phyloP scores from a whole-genome alignment of 2,329 filamentous ascomycete species.

The Neofusicoccum kwambonambiense region DNA sequence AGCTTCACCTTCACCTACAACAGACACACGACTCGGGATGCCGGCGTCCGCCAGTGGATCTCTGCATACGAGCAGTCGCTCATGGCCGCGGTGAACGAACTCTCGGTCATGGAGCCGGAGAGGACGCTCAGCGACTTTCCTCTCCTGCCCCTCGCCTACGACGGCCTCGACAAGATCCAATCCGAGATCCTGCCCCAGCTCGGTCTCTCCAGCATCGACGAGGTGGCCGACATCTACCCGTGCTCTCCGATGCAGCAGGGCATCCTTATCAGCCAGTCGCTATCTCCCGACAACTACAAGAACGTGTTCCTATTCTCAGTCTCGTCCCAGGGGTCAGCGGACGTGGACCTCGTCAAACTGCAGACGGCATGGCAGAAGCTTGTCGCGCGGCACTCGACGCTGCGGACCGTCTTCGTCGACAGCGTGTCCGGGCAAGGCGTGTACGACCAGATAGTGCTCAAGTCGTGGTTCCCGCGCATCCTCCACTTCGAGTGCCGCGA shows the following conservation, averaged over 20 bases:
- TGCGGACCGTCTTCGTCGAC: constrained; percentile 35
- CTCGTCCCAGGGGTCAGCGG: neutral
- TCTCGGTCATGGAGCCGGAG: neutral
- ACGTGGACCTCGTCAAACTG: constrained; percentile 28
- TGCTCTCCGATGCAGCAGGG: constrained; percentile 17
- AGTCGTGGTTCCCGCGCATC: constrained; percentile 5
- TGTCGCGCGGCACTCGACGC: constrained; percentile 32
- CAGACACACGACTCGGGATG: constrained; percentile 47
- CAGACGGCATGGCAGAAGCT: constrained; percentile 36
- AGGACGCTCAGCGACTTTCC: constrained; percentile 3
- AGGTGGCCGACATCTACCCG: constrained; percentile 7
- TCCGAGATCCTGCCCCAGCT: neutral
- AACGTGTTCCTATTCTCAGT: neutral
- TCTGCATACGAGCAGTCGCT: constrained; percentile 37
- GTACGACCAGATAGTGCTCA: constrained; percentile 32
- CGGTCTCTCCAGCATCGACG: constrained; percentile 23
- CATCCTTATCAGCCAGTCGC: constrained; percentile 5
- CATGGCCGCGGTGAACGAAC: constrained; percentile 27
- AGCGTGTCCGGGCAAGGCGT: constrained; percentile 30
- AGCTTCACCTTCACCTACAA: constrained; percentile 54
- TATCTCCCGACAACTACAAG: constrained; percentile 1
- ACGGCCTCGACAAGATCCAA: neutral
- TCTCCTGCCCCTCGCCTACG: neutral
- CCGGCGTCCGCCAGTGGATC: constrained; percentile 45
- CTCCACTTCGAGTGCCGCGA: constrained; percentile 18